These are phyloP conservation scores for Leishmania amazonensis DNA, from an alignment of 208 protist genomes.

Conservation along the genomic window DNA sequence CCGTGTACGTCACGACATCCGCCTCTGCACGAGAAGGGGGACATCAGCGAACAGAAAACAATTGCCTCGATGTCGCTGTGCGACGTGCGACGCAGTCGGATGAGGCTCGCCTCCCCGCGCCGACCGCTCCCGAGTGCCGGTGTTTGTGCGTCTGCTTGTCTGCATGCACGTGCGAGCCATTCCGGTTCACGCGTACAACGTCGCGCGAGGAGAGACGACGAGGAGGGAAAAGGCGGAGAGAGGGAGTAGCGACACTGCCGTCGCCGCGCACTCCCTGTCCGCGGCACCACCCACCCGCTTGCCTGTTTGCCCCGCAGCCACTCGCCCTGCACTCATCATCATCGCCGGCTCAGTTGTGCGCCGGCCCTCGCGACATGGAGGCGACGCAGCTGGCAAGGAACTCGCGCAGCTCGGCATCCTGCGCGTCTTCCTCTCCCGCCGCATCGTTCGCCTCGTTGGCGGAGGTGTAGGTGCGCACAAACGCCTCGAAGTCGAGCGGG, in stretches of 20 bases:
- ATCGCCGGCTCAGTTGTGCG: slow-evolving; percentile 13
- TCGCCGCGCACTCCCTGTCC: neutral
- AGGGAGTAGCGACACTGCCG: neutral
- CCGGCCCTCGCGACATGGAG: slow-evolving; percentile 20
- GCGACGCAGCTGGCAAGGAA: slow-evolving; percentile 68
- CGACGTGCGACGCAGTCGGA: neutral
- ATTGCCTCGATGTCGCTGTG: neutral
- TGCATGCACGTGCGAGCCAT: neutral
- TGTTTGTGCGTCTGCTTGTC: slow-evolving; percentile 5
- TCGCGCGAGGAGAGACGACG: neutral
- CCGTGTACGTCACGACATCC: neutral
- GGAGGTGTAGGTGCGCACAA: slow-evolving; percentile 33
- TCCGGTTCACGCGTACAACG: neutral
- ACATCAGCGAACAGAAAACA: neutral
- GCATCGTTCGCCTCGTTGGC: slow-evolving; percentile 22
- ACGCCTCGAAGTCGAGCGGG: slow-evolving; percentile 68
- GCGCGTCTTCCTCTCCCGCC: slow-evolving; percentile 32
- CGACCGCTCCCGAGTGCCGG: neutral
- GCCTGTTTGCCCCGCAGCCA: neutral
- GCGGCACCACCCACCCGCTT: neutral
- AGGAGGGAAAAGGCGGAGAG: neutral
- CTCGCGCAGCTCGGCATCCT: slow-evolving; percentile 59
- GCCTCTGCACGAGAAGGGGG: neutral
- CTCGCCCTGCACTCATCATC: neutral
- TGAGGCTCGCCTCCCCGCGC: neutral